A percentile compares a stretch with the other conserved stretches of the same genome.
Conservation (phyloP, 768 basidiomycete genomes). For the Pleurotus pulmonarius region DNA sequence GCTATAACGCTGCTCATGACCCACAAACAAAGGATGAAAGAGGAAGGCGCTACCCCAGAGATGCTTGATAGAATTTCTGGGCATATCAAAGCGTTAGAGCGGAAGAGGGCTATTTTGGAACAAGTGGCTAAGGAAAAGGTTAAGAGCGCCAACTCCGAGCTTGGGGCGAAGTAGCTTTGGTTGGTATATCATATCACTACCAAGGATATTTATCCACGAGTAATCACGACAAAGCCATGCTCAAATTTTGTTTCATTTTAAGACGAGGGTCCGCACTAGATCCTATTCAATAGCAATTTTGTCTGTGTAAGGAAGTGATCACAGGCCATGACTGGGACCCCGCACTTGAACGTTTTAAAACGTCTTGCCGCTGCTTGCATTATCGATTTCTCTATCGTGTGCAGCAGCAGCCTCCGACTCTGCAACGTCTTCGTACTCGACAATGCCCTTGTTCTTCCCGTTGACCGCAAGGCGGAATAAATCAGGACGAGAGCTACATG, state of each 20-base stretch:
- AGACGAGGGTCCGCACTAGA: too few species aligned
- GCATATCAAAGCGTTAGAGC: constrained; percentile 7
- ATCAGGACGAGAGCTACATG: neutral
- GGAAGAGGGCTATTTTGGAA: constrained; percentile 8
- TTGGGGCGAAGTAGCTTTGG: too few species aligned
- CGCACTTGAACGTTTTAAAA: too few species aligned
- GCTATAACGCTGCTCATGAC: constrained; percentile 10
- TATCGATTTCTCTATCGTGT: neutral
- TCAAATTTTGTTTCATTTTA: too few species aligned
- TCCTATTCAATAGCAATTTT: too few species aligned
- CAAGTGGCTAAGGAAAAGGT: neutral
- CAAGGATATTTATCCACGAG: too few species aligned
- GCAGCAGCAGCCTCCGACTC: neutral
- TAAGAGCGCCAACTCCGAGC: too few species aligned
- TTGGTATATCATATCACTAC: too few species aligned
- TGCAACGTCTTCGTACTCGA: neutral
- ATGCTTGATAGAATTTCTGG: constrained; percentile 8
- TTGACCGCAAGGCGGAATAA: neutral
- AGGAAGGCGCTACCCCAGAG: constrained; percentile 6
- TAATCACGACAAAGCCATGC: too few species aligned
- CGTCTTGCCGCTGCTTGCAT: neutral
- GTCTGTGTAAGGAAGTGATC: too few species aligned
- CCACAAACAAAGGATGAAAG: constrained; percentile 9
- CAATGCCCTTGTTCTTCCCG: neutral
- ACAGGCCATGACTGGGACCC: too few species aligned